Evolutionary conservation across 1,284 basidiomycete genomes (phyloP).

Genomic region (Bjerkandera adusta): DNA sequence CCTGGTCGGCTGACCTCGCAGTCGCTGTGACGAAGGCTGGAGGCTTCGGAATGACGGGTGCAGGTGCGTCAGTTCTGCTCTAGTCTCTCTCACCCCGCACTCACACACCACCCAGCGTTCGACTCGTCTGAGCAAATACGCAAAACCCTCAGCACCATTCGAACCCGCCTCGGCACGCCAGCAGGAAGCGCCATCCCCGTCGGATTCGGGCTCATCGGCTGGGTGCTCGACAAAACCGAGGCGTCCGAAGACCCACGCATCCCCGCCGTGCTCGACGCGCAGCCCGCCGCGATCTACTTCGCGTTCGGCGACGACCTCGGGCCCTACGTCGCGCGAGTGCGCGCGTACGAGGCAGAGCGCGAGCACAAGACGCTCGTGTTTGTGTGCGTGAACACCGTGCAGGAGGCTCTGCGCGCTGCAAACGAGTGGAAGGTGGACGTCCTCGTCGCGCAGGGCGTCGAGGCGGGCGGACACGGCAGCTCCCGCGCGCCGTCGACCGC

Average conservation of each 20-base stretch:
- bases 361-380: constrained; percentile 56
- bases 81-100: not conserved
- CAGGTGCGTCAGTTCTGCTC: constrained; percentile 37
- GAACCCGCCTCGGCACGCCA: constrained; percentile 24
- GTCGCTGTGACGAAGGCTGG: constrained; percentile 57
- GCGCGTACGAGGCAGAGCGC: constrained; percentile 44
- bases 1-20: constrained; percentile 16
- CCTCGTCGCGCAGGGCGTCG: constrained; percentile 73
- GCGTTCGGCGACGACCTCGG: constrained; percentile 61
- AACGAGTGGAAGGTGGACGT: constrained; percentile 67
- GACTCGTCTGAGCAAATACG: constrained; percentile 39
- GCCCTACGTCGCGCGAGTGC: constrained; percentile 58
- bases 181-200: constrained; percentile 39
- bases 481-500: constrained; percentile 54
- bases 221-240: constrained; percentile 44
- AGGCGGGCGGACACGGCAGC: constrained; percentile 74
- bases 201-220: constrained; percentile 69
- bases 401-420: constrained; percentile 54
- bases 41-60: constrained; percentile 68
- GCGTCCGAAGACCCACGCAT: constrained; percentile 43
- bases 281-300: constrained; percentile 65
- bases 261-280: constrained; percentile 34
- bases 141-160: constrained; percentile 24
- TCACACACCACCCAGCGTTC: constrained; percentile 37
- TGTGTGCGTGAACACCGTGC: constrained; percentile 55